Evolutionary conservation across 2,329 filamentous ascomycete genomes (phyloP).

Genomic region (Ceratocystis lukuohia): DNA sequence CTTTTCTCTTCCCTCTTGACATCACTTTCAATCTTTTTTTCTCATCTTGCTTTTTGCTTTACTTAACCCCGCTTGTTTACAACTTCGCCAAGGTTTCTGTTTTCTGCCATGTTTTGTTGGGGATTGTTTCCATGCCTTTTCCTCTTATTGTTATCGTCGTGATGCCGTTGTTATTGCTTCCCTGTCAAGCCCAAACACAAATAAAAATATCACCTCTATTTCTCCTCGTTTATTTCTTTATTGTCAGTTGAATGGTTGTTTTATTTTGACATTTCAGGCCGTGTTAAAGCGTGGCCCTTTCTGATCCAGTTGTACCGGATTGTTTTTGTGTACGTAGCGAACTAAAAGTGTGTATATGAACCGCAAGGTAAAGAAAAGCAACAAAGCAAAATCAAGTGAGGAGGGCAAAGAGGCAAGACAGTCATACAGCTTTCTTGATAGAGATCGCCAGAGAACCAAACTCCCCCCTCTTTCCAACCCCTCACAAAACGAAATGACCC

Average conservation of each 20-base stretch:
- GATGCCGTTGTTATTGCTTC: background rate
- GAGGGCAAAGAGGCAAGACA: background rate
- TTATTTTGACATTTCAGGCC: slow-evolving; percentile 17
- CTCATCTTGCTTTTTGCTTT: background rate
- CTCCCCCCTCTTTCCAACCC: background rate
- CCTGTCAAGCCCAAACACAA: no score
- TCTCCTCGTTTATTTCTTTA: background rate
- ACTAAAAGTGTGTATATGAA: slow-evolving; percentile 1
- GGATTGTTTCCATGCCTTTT: background rate
- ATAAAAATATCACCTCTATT: background rate
- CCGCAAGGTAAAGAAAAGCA: slow-evolving; percentile 4
- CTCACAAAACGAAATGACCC: background rate
- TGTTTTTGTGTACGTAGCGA: slow-evolving; percentile 12
- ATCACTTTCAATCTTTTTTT: background rate
- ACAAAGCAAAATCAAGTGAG: slow-evolving; percentile 8
- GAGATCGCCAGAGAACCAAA: background rate
- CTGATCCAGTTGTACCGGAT: slow-evolving; percentile 17
- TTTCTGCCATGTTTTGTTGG: background rate
- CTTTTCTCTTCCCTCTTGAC: background rate
- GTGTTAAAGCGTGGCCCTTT: slow-evolving; percentile 19
- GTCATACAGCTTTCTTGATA: background rate
- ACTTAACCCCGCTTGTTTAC: background rate
- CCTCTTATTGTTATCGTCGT: background rate
- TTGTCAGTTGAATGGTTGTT: slow-evolving; percentile 20
- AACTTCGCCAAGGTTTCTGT: no score